Base-by-base conservation (phyloP, 2,329 filamentous ascomycete species). In the Septoria linicola region DNA sequence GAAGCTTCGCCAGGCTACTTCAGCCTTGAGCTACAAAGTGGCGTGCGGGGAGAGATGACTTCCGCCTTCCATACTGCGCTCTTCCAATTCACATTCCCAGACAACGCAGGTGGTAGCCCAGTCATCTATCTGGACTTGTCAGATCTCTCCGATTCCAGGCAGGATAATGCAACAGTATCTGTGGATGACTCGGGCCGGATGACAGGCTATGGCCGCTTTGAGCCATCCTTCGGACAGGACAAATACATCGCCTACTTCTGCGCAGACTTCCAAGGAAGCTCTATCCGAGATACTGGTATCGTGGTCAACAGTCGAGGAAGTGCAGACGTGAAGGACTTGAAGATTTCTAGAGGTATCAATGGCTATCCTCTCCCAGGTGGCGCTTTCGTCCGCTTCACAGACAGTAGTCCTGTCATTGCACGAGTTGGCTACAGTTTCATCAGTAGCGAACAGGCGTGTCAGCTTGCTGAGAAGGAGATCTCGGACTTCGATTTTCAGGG, bases 351-450 rank as follows among this genome's bases (percentile, higher is more conserved):
- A 27, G 62, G 62, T 10, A 68, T 69, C 42, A 68, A 80, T 52
- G 65, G 67, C 32, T 67, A 61, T 8, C 66, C 59, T 41, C 59
- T 73, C 8, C 70, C 70, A 11, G 71, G 67, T 3, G 71, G 71
- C 2, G 70, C 62, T 11, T 73, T 68, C 43, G 57, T 69, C 14
- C 68, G 70, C 1, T 81, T 80, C 54, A 70, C 68, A 1, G 80
- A 68, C 55, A 67, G 67, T 3, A 57, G 61, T 7, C 63, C 63
- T 1, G 60, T 82, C 16, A 72, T 68, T 14, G 81, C 78, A 0
- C 72, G 77, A 37, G 81, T 87, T 0, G 84, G 84, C 1, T 79
- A 87, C 8, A 87, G 83, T 0, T 87, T 84, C 67, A 78, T 87
- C 17, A 87, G 82, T 0, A 67, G 75, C 0, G 68, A 73, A 3